Percentiles rank a stretch among this genome's conserved stretches.
These are phyloP conservation scores for Withania somnifera DNA, from an alignment of 305 asterid species.

Conservation along the genomic window DNA sequence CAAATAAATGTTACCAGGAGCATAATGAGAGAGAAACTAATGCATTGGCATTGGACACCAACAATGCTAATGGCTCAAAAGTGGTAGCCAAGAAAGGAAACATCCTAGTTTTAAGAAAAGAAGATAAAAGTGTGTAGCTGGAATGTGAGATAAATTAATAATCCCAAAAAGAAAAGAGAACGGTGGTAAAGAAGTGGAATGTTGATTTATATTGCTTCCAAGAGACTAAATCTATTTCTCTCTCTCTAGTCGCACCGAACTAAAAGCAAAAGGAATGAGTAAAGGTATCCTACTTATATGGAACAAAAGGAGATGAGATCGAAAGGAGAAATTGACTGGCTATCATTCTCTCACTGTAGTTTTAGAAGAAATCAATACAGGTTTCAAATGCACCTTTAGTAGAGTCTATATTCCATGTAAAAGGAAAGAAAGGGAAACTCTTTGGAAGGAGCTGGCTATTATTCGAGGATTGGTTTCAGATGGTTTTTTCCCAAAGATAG, in stretches of 20 bases:
- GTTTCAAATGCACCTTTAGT: neutral
- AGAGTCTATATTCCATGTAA: neutral
- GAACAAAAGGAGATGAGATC: neutral
- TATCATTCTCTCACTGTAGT: neutral
- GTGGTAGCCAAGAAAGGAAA: neutral
- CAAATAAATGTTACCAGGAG: neutral
- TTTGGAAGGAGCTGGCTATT: neutral
- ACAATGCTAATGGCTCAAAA: neutral
- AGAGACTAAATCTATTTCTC: neutral
- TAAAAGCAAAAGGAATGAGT: neutral
- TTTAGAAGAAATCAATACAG: neutral
- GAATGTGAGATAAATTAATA: neutral
- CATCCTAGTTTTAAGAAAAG: neutral
- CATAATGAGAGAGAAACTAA: neutral
- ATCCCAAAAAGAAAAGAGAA: neutral
- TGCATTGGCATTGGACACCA: neutral
- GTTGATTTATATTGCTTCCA: neutral
- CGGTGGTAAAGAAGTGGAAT: neutral
- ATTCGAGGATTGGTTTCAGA: too few relatives aligned
- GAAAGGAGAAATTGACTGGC: too few relatives aligned
- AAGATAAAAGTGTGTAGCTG: neutral
- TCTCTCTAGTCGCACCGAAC: neutral
- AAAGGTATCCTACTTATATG: neutral
- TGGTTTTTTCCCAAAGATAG: too few relatives aligned
- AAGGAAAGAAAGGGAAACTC: neutral